These are phyloP conservation scores for Borovskyia barvae DNA, from an alignment of 208 protist species.

Conservation along the genomic window DNA sequence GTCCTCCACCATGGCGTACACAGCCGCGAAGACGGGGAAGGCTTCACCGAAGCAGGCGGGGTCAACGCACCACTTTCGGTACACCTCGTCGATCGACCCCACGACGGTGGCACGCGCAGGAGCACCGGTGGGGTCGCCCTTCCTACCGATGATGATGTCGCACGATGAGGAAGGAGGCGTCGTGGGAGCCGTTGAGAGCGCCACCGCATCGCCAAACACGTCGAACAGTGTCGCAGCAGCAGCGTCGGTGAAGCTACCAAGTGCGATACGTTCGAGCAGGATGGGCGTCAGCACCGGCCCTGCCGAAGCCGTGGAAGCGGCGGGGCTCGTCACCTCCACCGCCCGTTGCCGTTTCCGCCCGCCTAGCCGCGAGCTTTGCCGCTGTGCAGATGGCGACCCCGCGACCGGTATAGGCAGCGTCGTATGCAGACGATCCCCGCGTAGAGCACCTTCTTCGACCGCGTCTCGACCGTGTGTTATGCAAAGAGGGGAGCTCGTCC, in stretches of 20 bases:
- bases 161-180: background rate
- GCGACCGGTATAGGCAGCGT: background rate
- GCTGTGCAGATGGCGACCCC: background rate
- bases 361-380: no score
- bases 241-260: conserved; percentile 61
- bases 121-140: background rate
- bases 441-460: background rate
- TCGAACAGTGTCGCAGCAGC: conserved; percentile 35
- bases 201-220: conserved; percentile 25
- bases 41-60: conserved; percentile 42
- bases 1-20: conserved; percentile 47
- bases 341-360: conserved; percentile 7
- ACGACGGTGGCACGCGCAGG: conserved; percentile 2
- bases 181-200: background rate
- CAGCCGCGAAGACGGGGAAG: conserved; percentile 62
- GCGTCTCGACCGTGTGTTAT: background rate
- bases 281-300: conserved; percentile 20
- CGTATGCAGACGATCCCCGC: no score
- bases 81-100: conserved; percentile 30
- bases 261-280: conserved; percentile 60
- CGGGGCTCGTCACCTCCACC: background rate
- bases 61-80: conserved; percentile 38
- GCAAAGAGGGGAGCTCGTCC: background rate
- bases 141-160: background rate
- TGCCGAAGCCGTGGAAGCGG: background rate